Evolutionary conservation across 345 rosid species (phyloP).

Genomic region (Brassica carinata): DNA sequence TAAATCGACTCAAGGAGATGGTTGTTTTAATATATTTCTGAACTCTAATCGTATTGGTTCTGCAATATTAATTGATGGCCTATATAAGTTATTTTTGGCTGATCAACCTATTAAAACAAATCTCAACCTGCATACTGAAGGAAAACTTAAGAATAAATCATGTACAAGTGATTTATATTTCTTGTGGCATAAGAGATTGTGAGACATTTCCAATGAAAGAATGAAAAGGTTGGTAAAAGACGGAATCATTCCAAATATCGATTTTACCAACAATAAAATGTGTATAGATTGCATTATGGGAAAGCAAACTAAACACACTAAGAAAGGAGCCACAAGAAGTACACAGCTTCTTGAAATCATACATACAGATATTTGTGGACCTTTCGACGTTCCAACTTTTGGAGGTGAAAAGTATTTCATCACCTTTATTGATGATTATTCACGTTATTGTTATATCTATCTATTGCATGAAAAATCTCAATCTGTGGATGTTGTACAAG

Average conservation of each 20-base stretch:
- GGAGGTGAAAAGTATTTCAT: not conserved
- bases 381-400: constrained; percentile 2
- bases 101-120: not conserved
- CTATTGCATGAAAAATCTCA: too few relatives aligned
- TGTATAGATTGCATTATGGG: constrained; percentile 7
- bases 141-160: not conserved
- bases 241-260: not conserved
- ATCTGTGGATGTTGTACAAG: too few relatives aligned
- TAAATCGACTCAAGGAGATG: not conserved
- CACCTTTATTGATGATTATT: too few relatives aligned
- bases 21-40: not conserved
- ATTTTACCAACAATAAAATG: not conserved
- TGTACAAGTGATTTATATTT: not conserved
- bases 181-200: not conserved
- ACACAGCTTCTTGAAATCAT: not conserved
- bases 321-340: not conserved
- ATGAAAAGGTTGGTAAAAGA: constrained; percentile 1
- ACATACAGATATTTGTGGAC: constrained; percentile 7
- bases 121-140: not conserved
- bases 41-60: not conserved
- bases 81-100: not conserved
- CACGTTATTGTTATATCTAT: too few relatives aligned
- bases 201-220: not conserved
- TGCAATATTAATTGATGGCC: not conserved
- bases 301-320: constrained; percentile 22